Conservation (phyloP, 176 grass and related monocot species). For the Avena sativa region DNA sequence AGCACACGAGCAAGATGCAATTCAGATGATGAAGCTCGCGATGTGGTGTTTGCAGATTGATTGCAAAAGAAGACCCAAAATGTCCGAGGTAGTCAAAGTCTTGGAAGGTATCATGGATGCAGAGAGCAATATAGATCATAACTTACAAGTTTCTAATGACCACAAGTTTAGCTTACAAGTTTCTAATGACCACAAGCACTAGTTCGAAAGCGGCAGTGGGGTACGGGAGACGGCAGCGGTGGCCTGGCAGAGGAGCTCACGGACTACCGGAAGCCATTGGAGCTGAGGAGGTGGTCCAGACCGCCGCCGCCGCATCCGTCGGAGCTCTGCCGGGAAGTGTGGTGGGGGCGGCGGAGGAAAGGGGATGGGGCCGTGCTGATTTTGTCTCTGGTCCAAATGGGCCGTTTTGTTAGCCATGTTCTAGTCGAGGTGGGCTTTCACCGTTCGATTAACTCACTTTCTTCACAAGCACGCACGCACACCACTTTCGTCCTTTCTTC, state of each 20-base stretch:
- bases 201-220: neutral
- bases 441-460: too few relatives aligned
- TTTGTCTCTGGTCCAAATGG: neutral
- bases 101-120: slow-evolving; percentile 47
- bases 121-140: slow-evolving; percentile 42
- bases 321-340: too few relatives aligned
- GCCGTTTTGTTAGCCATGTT: neutral
- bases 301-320: too few relatives aligned
- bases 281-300: too few relatives aligned
- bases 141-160: too few relatives aligned
- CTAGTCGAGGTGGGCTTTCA: too few relatives aligned
- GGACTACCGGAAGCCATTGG: too few relatives aligned
- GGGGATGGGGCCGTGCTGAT: neutral
- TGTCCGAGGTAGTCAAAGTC: slow-evolving; percentile 60
- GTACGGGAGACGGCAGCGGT: too few relatives aligned
- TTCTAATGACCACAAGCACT: too few relatives aligned
- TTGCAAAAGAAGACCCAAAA: slow-evolving; percentile 51
- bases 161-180: too few relatives aligned
- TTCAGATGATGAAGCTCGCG: slow-evolving; percentile 48
- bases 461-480: too few relatives aligned
- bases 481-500: too few relatives aligned
- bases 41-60: slow-evolving; percentile 64
- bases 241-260: neutral
- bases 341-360: neutral
- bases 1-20: slow-evolving; percentile 27